phyloP scores from a whole-genome alignment of 2,329 filamentous ascomycete genomes.

The Daldinia sp. region DNA sequence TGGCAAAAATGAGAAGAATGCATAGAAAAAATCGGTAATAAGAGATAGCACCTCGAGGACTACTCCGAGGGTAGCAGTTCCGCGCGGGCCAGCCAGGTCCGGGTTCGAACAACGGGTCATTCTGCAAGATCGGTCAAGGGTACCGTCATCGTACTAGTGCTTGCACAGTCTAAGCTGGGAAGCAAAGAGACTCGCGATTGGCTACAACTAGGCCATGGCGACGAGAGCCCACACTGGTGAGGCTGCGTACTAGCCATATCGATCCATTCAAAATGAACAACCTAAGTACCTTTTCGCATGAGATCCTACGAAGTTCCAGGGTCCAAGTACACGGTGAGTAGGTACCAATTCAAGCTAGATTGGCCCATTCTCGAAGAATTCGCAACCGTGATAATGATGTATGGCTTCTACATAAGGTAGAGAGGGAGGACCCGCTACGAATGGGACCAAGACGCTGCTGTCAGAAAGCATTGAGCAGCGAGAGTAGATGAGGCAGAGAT shows the following conservation, averaged over 20 bases:
- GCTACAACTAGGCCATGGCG: slow-evolving; percentile 33
- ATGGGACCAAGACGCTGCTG: slow-evolving; percentile 29
- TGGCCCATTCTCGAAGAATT: slow-evolving; percentile 28
- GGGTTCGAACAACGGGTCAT: slow-evolving; percentile 48
- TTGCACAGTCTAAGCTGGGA: slow-evolving; percentile 35
- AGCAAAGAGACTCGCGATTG: slow-evolving; percentile 37
- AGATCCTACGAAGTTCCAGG: slow-evolving; percentile 29
- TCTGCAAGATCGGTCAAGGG: slow-evolving; percentile 47
- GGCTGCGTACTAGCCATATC: slow-evolving; percentile 34
- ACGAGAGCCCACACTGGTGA: slow-evolving; percentile 40
- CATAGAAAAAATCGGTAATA: slow-evolving; percentile 48
- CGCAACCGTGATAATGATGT: background rate
- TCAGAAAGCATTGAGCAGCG: slow-evolving; percentile 44
- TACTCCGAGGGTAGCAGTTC: slow-evolving; percentile 43
- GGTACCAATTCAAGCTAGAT: slow-evolving; percentile 33
- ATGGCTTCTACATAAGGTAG: background rate
- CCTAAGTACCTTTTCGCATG: slow-evolving; percentile 32
- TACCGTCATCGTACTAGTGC: slow-evolving; percentile 36
- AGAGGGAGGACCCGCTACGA: slow-evolving; percentile 5
- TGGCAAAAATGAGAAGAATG: slow-evolving; percentile 46
- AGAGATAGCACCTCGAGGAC: slow-evolving; percentile 44
- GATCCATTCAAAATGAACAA: slow-evolving; percentile 21
- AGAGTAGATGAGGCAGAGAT: slow-evolving; percentile 60
- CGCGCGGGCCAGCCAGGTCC: slow-evolving; percentile 52
- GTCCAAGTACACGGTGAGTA: slow-evolving; percentile 32